Percentiles rank a stretch among this genome's conserved stretches.
Conservation (phyloP, 768 basidiomycete genomes). For the Pleurotus sapidus region DNA sequence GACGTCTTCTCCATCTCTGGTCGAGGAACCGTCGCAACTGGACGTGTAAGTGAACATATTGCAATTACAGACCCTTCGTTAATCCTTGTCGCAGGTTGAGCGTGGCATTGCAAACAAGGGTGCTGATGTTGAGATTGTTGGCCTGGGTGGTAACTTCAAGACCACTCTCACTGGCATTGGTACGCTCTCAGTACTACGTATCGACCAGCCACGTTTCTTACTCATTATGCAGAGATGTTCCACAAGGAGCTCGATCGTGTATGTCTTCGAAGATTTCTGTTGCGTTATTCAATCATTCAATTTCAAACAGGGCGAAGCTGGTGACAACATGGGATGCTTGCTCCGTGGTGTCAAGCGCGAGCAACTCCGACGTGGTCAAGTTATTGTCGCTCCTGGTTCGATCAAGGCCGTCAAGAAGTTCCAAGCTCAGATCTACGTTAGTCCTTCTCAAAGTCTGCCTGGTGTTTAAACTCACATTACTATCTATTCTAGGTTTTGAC, state of each 20-base stretch:
- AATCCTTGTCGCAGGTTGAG: conserved; percentile 57
- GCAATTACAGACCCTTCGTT: no score
- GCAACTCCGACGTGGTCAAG: conserved; percentile 90
- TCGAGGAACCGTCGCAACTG: conserved; percentile 96
- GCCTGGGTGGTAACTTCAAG: conserved; percentile 78
- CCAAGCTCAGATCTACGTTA: conserved; percentile 86
- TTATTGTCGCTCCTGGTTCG: conserved; percentile 83
- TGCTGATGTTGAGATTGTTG: conserved; percentile 90
- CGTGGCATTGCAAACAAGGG: conserved; percentile 91
- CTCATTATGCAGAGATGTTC: conserved; percentile 83
- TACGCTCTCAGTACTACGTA: conserved; percentile 26
- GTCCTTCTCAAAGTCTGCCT: conserved; percentile 15
- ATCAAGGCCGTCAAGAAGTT: conserved; percentile 96
- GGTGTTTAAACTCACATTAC: neutral
- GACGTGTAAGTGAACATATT: conserved; percentile 55
- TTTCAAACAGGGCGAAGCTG: conserved; percentile 77
- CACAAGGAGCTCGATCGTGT: conserved; percentile 98
- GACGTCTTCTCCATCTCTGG: conserved; percentile 98
- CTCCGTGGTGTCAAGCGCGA: conserved; percentile 97
- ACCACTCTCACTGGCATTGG: conserved; percentile 95
- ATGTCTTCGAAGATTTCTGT: conserved; percentile 17
- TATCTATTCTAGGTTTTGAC: conserved; percentile 58
- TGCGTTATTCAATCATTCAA: neutral
- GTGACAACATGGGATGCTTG: conserved; percentile 98
- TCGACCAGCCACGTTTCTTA: neutral